phyloP scores from a whole-genome alignment of 2,329 filamentous ascomycete genomes.

The Rhinocladiella mackenziei region DNA sequence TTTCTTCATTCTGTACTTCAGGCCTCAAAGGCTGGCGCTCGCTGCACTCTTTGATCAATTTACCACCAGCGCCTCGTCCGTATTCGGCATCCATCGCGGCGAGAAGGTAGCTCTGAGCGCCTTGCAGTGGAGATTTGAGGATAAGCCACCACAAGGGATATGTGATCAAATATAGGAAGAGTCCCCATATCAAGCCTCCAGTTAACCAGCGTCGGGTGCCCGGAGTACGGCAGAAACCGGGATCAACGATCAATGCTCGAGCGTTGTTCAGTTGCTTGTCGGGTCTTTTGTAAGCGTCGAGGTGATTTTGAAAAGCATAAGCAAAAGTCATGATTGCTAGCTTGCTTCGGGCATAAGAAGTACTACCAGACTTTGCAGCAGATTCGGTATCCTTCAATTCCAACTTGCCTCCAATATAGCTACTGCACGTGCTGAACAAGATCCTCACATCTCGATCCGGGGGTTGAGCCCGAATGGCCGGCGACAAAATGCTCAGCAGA shows the following conservation, averaged over 20 bases:
- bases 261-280: slow-evolving; percentile 79
- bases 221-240: slow-evolving; percentile 77
- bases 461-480: slow-evolving; percentile 84
- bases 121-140: slow-evolving; percentile 77
- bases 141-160: slow-evolving; percentile 84
- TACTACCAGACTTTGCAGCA: slow-evolving; percentile 25
- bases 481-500: slow-evolving; percentile 82
- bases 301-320: slow-evolving; percentile 84
- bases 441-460: slow-evolving; percentile 90
- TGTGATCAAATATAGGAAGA: slow-evolving; percentile 69
- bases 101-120: slow-evolving; percentile 79
- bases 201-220: slow-evolving; percentile 85
- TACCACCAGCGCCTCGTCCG: slow-evolving; percentile 61
- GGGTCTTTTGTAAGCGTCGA: slow-evolving; percentile 76
- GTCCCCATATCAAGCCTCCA: slow-evolving; percentile 74
- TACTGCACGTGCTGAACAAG: slow-evolving; percentile 79
- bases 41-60: slow-evolving; percentile 82
- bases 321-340: slow-evolving; percentile 86
- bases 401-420: slow-evolving; percentile 75
- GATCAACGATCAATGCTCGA: slow-evolving; percentile 81
- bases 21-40: slow-evolving; percentile 66
- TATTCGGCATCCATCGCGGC: slow-evolving; percentile 78
- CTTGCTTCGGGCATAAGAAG: slow-evolving; percentile 57
- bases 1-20: slow-evolving; percentile 72
- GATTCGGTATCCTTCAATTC: slow-evolving; percentile 40